Evolutionary conservation across 495 filamentous ascomycete genomes (phyloP), one percentile per base, ranked within the genome.

Genomic region (Hypoxylon fuscum): DNA sequence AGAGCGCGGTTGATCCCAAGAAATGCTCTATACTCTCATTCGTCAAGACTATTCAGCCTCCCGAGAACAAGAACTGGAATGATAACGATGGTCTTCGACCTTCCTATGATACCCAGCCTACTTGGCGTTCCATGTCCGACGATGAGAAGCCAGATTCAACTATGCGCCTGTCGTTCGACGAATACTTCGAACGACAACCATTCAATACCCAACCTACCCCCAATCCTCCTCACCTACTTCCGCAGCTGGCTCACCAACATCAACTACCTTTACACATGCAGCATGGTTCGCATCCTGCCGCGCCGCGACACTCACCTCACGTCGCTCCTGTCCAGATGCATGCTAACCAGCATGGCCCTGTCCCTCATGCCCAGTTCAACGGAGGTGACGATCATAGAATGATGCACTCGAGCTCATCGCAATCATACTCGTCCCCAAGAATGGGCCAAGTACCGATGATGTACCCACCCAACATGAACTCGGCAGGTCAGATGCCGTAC

Each of bases 371-470:
- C 8, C 80, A 87, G 37, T 92, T 79, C 59, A 81, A 86, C 66
- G 85, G 85, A 58, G 84, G 85, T 60, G 91, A 96, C 57, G 90
- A 91, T 54, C 92, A 95, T 69, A 85, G 90, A 49, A 95, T 96
- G 90, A 83, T 93, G 71, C 91, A 90, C 34, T 88, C 88, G 1
- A 91, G 88, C 25, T 87, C 88, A 15, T 88, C 88, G 0, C 89
- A 92, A 53, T 88, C 91, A 1, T 85, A 78, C 64, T 88, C 87
- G 3, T 96, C 93, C 6, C 92, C 93, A 22, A 84, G 92, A 31
- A 82, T 92, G 69, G 85, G 85, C 45, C 87, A 83, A 44, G 80
- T 83, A 10, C 81, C 85, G 29, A 83, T 93, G 70, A 86, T 88
- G 31, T 93, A 90, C 62, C 85, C 85, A 4, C 88, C 85, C 3